Conservation (phyloP, 2,329 filamentous ascomycete genomes). For the Bipolaris oryzae region DNA sequence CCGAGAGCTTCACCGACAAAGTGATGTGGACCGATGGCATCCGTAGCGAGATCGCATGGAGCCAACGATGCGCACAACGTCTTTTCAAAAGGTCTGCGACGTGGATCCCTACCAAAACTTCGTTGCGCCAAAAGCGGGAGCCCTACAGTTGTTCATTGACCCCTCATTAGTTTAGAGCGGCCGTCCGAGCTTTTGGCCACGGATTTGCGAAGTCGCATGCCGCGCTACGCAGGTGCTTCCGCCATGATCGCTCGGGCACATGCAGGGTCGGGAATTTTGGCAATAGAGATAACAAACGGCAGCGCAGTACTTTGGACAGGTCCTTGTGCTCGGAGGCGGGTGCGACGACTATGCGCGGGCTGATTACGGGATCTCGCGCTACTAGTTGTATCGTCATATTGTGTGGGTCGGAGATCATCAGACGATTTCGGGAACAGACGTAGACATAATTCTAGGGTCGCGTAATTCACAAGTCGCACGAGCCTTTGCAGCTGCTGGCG, state of each 20-base stretch:
- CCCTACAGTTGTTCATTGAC: constrained; percentile 31
- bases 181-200: constrained; percentile 29
- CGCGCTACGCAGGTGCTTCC: constrained; percentile 39
- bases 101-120: constrained; percentile 20
- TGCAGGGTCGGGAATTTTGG: constrained; percentile 32
- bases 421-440: constrained; percentile 11
- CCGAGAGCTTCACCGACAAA: constrained; percentile 42
- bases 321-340: constrained; percentile 4
- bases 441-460: constrained; percentile 12
- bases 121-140: constrained; percentile 40
- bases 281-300: constrained; percentile 18
- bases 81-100: constrained; percentile 30
- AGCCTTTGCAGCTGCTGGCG: constrained; percentile 7
- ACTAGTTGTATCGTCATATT: constrained; percentile 16
- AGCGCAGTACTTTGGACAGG: constrained; percentile 4
- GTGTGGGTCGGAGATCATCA: constrained; percentile 20
- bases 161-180: constrained; percentile 36
- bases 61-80: constrained; percentile 23
- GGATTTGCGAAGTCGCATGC: constrained; percentile 32
- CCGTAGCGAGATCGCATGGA: constrained; percentile 32
- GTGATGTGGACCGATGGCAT: constrained; percentile 32
- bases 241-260: constrained; percentile 35
- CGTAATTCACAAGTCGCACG: constrained; percentile 14
- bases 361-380: constrained; percentile 19
- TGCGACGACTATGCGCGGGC: constrained; percentile 8